Conservation (phyloP, 164 flowering plant species). For the Stephania cephalantha region DNA sequence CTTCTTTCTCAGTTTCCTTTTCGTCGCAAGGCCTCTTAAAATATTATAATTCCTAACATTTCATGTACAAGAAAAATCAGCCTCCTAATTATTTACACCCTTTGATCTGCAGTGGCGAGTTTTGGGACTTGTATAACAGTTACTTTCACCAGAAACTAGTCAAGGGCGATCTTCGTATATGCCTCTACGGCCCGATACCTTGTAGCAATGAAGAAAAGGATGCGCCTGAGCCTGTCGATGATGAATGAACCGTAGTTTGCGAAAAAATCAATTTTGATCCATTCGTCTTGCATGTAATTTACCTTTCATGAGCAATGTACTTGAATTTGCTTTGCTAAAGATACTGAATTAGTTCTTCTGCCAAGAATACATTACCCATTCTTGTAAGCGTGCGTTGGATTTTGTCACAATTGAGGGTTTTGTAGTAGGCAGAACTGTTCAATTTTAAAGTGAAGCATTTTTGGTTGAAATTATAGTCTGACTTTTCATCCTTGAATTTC, state of each 20-base stretch:
- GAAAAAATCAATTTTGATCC: conserved; percentile 10
- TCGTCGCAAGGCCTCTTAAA: not conserved
- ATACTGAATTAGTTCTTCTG: not conserved
- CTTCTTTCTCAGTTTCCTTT: not conserved
- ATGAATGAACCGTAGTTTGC: conserved; percentile 7
- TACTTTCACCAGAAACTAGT: conserved; percentile 58
- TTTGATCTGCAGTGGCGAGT: conserved; percentile 58
- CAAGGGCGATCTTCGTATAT: conserved; percentile 55
- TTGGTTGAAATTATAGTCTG: not conserved
- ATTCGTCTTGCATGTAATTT: not conserved
- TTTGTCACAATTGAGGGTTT: not conserved
- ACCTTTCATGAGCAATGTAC: not conserved
- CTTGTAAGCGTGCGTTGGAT: not conserved
- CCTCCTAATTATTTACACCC: not conserved
- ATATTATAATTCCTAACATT: not conserved
- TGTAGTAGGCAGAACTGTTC: not conserved
- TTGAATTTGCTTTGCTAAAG: not conserved
- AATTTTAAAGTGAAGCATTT: no score
- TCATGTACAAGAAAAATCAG: not conserved
- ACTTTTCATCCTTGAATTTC: no score
- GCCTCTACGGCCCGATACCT: conserved; percentile 57
- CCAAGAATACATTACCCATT: not conserved
- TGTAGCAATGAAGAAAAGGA: conserved; percentile 4
- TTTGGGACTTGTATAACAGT: conserved; percentile 83
- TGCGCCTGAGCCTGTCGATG: conserved; percentile 9